These are phyloP conservation scores for Halophytophthora polymorphica DNA, from an alignment of 352 stramenopile species.

Conservation along the genomic window DNA sequence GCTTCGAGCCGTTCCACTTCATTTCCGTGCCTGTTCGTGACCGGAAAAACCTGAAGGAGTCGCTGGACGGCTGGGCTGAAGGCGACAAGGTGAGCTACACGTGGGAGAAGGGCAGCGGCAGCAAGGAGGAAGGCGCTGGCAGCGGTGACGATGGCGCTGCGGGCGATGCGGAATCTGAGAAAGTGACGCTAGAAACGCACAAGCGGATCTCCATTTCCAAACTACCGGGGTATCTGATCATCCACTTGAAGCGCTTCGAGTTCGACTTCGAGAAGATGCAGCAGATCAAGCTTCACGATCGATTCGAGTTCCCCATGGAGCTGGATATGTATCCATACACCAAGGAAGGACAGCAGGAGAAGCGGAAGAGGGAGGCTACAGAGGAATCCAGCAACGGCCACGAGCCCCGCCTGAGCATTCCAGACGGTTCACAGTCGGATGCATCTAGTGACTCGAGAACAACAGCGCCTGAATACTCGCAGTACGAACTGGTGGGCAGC, in stretches of 20 bases:
- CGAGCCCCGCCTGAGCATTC: conserved; percentile 21
- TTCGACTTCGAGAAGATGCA: conserved; percentile 95
- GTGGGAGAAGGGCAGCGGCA: conserved; percentile 58
- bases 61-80: conserved; percentile 84
- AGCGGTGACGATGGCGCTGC: conserved; percentile 24
- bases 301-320: conserved; percentile 91
- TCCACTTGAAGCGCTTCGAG: conserved; percentile 95
- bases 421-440: conserved; percentile 13
- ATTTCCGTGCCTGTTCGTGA: conserved; percentile 89
- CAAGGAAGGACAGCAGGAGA: conserved; percentile 80
- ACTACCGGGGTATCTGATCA: conserved; percentile 88
- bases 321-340: conserved; percentile 90
- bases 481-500: conserved; percentile 85
- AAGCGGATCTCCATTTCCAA: conserved; percentile 90
- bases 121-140: conserved; percentile 14
- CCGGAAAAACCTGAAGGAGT: conserved; percentile 82
- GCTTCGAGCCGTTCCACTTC: conserved; percentile 89
- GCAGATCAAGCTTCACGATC: conserved; percentile 92
- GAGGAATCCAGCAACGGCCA: conserved; percentile 17
- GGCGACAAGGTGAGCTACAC: conserved; percentile 90
- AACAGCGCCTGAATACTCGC: conserved; percentile 72
- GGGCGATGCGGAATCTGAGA: conserved; percentile 30
- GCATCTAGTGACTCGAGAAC: conserved; percentile 18
- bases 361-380: conserved; percentile 31
- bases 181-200: conserved; percentile 85